These are phyloP conservation scores for Volvariella surrecta DNA, from an alignment of 1,284 basidiomycete genomes.

Conservation along the genomic window DNA sequence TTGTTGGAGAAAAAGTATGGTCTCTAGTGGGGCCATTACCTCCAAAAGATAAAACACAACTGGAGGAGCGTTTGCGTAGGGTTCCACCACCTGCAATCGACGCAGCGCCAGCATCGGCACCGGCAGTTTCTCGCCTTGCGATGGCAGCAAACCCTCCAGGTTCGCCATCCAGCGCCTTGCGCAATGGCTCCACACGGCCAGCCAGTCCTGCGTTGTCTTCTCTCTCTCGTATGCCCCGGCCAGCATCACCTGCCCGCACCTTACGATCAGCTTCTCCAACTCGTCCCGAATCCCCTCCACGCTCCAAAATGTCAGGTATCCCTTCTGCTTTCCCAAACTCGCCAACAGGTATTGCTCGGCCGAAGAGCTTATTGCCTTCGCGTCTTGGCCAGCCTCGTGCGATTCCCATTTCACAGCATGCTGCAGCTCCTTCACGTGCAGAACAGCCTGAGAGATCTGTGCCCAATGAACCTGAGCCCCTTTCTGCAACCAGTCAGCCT, in stretches of 20 bases:
- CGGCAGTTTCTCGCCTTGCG: constrained; percentile 43
- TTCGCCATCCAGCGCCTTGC: constrained; percentile 40
- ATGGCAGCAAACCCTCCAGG: constrained; percentile 40
- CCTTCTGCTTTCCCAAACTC: constrained; percentile 29
- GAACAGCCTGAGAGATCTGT: constrained; percentile 11
- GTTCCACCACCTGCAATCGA: constrained; percentile 56
- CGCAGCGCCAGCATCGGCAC: constrained; percentile 19
- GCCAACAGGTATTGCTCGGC: constrained; percentile 39
- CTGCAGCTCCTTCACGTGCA: constrained; percentile 15
- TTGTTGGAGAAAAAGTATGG: constrained; percentile 86
- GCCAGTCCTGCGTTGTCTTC: constrained; percentile 49
- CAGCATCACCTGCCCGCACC: constrained; percentile 49
- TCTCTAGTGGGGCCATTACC: constrained; percentile 68
- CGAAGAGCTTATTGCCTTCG: constrained; percentile 63
- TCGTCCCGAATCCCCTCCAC: constrained; percentile 43
- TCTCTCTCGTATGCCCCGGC: constrained; percentile 48
- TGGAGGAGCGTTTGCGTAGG: constrained; percentile 85
- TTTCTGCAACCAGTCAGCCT: constrained; percentile 6
- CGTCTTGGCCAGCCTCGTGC: constrained; percentile 54
- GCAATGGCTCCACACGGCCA: constrained; percentile 45
- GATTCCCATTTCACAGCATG: constrained; percentile 22
- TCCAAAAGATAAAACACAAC: constrained; percentile 83
- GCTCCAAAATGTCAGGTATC: constrained; percentile 25
- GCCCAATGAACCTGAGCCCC: constrained; percentile 11
- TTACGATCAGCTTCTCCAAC: constrained; percentile 47